Evolutionary conservation across 352 stramenopile species (phyloP), one percentile per base, ranked within the genome.

Genomic region (Elongisporangium prolatum): DNA sequence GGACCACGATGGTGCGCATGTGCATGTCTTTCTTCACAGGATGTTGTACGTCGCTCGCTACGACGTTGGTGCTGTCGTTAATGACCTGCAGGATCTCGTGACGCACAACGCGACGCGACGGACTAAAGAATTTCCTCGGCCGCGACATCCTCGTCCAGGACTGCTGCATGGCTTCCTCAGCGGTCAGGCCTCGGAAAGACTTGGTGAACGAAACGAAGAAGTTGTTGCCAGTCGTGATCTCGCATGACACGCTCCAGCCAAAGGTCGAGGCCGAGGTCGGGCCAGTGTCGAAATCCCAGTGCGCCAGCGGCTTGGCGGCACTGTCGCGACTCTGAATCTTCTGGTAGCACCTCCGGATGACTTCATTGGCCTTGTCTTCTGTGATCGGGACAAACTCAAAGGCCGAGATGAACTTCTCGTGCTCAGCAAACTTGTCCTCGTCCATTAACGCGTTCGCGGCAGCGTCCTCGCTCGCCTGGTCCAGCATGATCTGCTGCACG

Each of bases 301-400:
- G 63, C 3, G 72, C 60, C 18, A 80, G 63, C 6, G 73, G 71
- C 53, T 75, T 77, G 14, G 64, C 68, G n/a, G 70, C 67, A 55
- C 75, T 60, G 56, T 86, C 75, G 47, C 86, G 72, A 20, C 69
- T 66, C 10, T 72, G 58, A 55, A 86, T 83, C 66, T 77, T 67
- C 48, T 84, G 63, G 57, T 85, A 88, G 61, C 78, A 86, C 14
- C 59, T 69, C 24, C 74, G 77, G 53, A 87, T 83, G 44, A 75
- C 54, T 16, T 75, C 76, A 48, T 83, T 80, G 8, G 75, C 69
- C 54, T 84, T 65, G 44, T 71, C 61, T 34, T 87, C 72, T 6
- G 79, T 84, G 62, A 89, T 81, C 0, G 74, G 71, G 21, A 68
- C 58, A 55, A 77, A 87, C 17, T 80, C 64, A 67, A 83, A 71